Evolutionary conservation across 441 rosid genomes (phyloP), one percentile per base, ranked within the genome.

Genomic region (Arabidopsis hybrid): DNA sequence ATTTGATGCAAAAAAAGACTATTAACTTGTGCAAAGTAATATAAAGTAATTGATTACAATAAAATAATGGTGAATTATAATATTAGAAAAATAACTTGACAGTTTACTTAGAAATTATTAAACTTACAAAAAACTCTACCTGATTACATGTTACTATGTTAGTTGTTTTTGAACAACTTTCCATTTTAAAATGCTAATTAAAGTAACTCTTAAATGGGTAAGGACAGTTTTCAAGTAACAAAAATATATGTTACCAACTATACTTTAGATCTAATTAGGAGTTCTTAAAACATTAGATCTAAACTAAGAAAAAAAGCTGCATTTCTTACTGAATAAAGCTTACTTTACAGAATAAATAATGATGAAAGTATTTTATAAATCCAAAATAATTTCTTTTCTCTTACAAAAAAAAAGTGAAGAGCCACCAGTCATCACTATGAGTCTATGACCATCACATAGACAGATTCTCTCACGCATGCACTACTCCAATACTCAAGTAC

Each of bases 381-480:
- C 38, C 29, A 11, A 57, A 63, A 14, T 45, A 32, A 45, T 43
- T 11, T 43, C 0, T 56, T 49, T 46, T 46, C n/a, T 45, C 4
- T 4, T 0, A 50, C 31, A 26, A 12, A 50, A 16, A 47, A 11
- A 14, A 56, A 53, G 51, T 43, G 9, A 60, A 13, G 43, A 73
- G 71, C 11, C 40, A 72, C 47, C 35, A 7, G 81, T 77, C 71
- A 69, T 26, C 29, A 26, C 29, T 26, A 26, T 26, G 29, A 26
- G 29, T 26, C 71, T 61, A 45, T 65, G 53, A 62, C 63, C 47
- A 65, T 72, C 58, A 39, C 49, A 66, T 13, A 66, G 56, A 58
- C 47, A 74, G 6, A 60, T 35, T 46, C 4, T 62, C 38, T 65
- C 67, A 74, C 67, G 73, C 78, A 75, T 61, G 78, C 74, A 68